These are phyloP conservation scores for Alternaria hordeiaustralica DNA, from an alignment of 2,329 filamentous ascomycete genomes.

Conservation along the genomic window DNA sequence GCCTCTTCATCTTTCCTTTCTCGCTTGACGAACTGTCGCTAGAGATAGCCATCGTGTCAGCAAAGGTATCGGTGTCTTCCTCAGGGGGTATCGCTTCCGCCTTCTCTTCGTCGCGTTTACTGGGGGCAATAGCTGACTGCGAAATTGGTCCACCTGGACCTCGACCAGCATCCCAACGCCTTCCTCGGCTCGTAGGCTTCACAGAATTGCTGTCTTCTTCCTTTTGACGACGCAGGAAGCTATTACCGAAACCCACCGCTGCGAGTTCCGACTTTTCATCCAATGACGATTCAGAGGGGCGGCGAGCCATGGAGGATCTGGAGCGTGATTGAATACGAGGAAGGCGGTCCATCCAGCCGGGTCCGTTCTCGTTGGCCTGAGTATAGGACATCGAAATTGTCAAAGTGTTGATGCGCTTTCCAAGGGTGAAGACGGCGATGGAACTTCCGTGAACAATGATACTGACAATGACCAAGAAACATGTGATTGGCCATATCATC, in stretches of 20 bases:
- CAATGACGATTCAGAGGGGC: slow-evolving; percentile 64
- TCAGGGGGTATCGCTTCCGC: slow-evolving; percentile 45
- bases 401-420: slow-evolving; percentile 97
- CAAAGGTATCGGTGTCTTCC: slow-evolving; percentile 54
- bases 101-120: slow-evolving; percentile 43
- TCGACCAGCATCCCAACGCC: slow-evolving; percentile 73
- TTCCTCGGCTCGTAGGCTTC: slow-evolving; percentile 63
- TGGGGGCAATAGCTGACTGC: slow-evolving; percentile 86
- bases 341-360: slow-evolving; percentile 93
- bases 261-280: slow-evolving; percentile 66
- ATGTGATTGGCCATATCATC: slow-evolving; percentile 93
- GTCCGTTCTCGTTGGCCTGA: slow-evolving; percentile 82
- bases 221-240: slow-evolving; percentile 79
- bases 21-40: slow-evolving; percentile 43
- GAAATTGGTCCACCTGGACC: slow-evolving; percentile 85
- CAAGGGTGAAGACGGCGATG: slow-evolving; percentile 94
- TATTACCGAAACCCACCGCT: slow-evolving; percentile 72
- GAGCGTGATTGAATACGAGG: slow-evolving; percentile 84
- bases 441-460: slow-evolving; percentile 98
- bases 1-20: slow-evolving; percentile 41
- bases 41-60: slow-evolving; percentile 51
- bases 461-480: slow-evolving; percentile 91
- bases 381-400: slow-evolving; percentile 97
- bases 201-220: slow-evolving; percentile 72
- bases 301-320: slow-evolving; percentile 71